Conservation (phyloP, 208 protist species). For the Leishmania aethiopica region DNA sequence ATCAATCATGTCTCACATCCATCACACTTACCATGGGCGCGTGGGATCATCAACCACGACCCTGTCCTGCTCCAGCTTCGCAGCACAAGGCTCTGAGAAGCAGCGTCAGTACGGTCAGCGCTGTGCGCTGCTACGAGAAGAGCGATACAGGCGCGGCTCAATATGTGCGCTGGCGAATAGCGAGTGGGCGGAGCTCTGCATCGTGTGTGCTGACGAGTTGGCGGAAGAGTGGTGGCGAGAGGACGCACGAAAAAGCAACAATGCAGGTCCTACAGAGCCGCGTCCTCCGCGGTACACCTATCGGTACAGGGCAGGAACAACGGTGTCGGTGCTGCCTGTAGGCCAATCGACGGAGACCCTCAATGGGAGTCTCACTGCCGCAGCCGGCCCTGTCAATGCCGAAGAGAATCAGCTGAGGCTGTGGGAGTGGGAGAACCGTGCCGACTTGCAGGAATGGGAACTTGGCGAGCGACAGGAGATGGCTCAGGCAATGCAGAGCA, state of each 20-base stretch:
- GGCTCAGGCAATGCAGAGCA: slow-evolving; percentile 23
- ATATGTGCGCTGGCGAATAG: not conserved
- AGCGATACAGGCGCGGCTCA: not conserved
- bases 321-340: slow-evolving; percentile 12
- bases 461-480: slow-evolving; percentile 41
- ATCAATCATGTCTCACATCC: not conserved
- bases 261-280: not conserved
- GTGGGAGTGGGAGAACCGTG: slow-evolving; percentile 36
- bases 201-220: not conserved
- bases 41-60: not conserved
- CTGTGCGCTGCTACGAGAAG: slow-evolving; percentile 3
- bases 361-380: not conserved
- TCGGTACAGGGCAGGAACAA: slow-evolving; percentile 8
- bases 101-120: not conserved
- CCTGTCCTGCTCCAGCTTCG: not conserved
- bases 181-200: not conserved
- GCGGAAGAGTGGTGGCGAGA: not conserved
- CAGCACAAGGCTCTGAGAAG: not conserved
- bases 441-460: slow-evolving; percentile 46
- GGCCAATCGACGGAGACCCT: not conserved
- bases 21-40: not conserved
- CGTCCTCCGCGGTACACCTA: not conserved
- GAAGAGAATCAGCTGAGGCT: not conserved
- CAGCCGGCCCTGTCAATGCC: not conserved
- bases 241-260: not conserved